A percentile compares a stretch with the other conserved stretches of the same genome.
Conservation (phyloP, 257 asterid species). For the Sherardia arvensis region DNA sequence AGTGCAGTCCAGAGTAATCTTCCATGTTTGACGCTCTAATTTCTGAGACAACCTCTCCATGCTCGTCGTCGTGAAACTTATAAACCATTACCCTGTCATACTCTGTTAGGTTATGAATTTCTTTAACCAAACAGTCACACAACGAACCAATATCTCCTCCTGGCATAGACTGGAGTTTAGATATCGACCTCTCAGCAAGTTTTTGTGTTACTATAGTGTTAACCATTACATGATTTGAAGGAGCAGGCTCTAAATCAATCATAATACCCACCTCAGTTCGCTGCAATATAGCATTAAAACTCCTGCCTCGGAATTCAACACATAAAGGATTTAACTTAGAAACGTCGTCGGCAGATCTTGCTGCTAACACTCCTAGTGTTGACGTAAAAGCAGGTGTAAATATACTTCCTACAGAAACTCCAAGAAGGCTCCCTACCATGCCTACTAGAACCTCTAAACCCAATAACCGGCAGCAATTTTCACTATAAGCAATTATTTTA, state of each 20-base stretch:
- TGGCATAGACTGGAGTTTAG: constrained; percentile 45
- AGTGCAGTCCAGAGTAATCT: too few species aligned
- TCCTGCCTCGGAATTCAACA: too few species aligned
- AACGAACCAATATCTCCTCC: constrained; percentile 41
- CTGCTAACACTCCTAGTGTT: constrained; percentile 29
- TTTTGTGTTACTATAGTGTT: constrained; percentile 52
- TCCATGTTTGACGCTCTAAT: too few species aligned
- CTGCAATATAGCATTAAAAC: too few species aligned
- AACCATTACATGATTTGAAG: too few species aligned
- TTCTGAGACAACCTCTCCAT: constrained; percentile 39
- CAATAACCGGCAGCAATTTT: constrained; percentile 42
- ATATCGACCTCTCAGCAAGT: constrained; percentile 43
- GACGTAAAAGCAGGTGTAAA: constrained; percentile 35
- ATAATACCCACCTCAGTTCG: too few species aligned
- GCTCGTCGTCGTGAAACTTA: constrained; percentile 56
- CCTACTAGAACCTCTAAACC: constrained; percentile 22
- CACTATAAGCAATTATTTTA: constrained; percentile 41
- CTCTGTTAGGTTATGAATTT: constrained; percentile 50
- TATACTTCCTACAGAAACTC: constrained; percentile 43
- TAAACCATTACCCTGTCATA: constrained; percentile 66
- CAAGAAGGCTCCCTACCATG: constrained; percentile 20
- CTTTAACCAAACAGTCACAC: constrained; percentile 52
- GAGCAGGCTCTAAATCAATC: too few species aligned
- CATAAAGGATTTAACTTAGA: too few species aligned
- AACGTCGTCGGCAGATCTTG: constrained; percentile 37